These are phyloP conservation scores for Lithospermum erythrorhizon DNA, from an alignment of 257 asterid genomes.

Conservation along the genomic window DNA sequence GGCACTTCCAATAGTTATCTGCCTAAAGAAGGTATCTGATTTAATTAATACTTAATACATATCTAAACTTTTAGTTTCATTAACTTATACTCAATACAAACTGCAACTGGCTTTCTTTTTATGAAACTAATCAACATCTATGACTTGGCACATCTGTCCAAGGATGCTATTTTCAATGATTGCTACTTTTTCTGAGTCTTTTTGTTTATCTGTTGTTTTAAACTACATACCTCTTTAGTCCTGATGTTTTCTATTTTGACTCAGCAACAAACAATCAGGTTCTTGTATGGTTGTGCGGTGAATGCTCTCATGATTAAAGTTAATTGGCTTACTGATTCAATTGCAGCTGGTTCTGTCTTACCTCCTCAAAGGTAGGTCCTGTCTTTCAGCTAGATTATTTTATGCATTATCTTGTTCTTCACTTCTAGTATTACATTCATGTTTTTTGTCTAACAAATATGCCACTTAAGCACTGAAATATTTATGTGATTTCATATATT, in stretches of 20 bases:
- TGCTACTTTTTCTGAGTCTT: neutral
- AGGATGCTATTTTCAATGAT: no score
- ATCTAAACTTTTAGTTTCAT: neutral
- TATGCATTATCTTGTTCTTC: neutral
- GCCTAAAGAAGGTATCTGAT: slow-evolving; percentile 57
- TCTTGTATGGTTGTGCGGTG: slow-evolving; percentile 76
- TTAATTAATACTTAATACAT: neutral
- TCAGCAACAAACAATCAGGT: slow-evolving; percentile 74
- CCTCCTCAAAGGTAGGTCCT: slow-evolving; percentile 47
- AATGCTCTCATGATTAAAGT: slow-evolving; percentile 51
- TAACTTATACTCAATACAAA: neutral
- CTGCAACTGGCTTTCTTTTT: no score
- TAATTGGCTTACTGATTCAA: slow-evolving; percentile 70
- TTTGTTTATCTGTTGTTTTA: neutral
- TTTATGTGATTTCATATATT: neutral
- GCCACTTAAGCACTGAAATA: neutral
- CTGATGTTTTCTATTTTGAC: slow-evolving; percentile 11
- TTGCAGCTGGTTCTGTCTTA: slow-evolving; percentile 48
- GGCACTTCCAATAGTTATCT: slow-evolving; percentile 48
- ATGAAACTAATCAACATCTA: no score
- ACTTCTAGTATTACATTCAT: neutral
- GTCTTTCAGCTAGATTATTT: neutral
- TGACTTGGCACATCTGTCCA: no score
- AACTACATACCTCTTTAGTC: neutral
- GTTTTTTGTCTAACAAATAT: neutral